phyloP scores from a whole-genome alignment of 2,329 filamentous ascomycete species.

The Neopestalotiopsis sp. region DNA sequence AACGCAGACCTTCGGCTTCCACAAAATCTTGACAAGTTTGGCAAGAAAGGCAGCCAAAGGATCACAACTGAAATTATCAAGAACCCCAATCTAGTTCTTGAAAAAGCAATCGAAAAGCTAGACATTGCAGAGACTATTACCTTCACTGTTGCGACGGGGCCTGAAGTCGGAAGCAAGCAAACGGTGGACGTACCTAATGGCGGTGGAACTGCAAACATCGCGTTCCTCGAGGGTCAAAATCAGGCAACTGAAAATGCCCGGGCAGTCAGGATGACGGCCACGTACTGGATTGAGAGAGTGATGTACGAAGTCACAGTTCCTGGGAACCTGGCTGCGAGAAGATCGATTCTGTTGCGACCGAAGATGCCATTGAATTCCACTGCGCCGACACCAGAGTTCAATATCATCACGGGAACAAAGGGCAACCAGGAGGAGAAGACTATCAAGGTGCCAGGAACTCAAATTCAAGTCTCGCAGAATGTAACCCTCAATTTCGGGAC shows the following conservation, averaged over 20 bases:
- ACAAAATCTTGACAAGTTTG: too few species aligned
- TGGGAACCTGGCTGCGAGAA: rapidly evolving
- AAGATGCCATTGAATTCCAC: neutral
- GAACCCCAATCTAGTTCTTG: neutral
- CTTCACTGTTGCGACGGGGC: neutral
- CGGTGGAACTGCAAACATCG: neutral
- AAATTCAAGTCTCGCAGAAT: neutral
- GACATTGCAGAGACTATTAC: neutral
- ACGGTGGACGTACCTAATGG: too few species aligned
- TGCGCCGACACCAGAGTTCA: neutral
- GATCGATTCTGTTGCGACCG: rapidly evolving
- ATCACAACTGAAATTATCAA: neutral
- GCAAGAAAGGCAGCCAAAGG: neutral
- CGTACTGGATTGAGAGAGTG: neutral
- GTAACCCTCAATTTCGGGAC: neutral
- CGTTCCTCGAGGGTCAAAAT: too few species aligned
- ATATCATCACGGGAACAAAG: neutral
- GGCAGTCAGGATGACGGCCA: neutral
- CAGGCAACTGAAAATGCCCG: too few species aligned
- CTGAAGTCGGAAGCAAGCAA: too few species aligned
- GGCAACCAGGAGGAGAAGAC: too few species aligned
- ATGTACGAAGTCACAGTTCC: neutral
- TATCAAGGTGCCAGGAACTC: neutral
- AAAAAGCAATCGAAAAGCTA: neutral
- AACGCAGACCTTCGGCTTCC: too few species aligned